Evolutionary conservation across 805 yeast genomes (phyloP), one percentile per base, ranked within the genome.

Genomic region (Ogataea methanolica): DNA sequence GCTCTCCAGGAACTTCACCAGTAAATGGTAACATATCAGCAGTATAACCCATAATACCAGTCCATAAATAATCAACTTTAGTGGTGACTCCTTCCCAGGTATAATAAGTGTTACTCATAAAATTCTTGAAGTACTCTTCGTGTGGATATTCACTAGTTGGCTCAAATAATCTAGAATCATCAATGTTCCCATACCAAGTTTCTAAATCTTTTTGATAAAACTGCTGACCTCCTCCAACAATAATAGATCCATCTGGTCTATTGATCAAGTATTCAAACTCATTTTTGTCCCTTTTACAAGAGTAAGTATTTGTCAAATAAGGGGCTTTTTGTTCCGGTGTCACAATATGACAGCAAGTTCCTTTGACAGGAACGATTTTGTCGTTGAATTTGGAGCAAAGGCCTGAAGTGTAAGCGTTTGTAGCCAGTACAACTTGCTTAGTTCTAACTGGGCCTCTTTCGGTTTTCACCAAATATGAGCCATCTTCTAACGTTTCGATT

Each of bases 21-120:
- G 74, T 74, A 43, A 67, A 65, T 3, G 80, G 79, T 23, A 66
- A 46, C 5, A 48, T 53, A 50, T 73, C 76, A 29, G 64, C 62
- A 5, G 77, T 60, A 52, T 65, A 73, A 4, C 79, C 80, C 59
- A 74, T 59, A n/a, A 74, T 72, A 22, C 80, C 80, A 29, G 72
- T 55, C 80, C 80, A 75, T 9, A 59, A 49, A 29, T 57, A 54
- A 16, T 62, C 58, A 2, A 59, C 57, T 16, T 58, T 51, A 7
- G 62, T 51, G 17, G 58, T 47, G 4, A 57, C 49, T 33, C 53
- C 51, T 50, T 63, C 59, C 73, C 73, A 68, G 12, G 69, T 62
- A 36, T 62, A 52, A 50, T 62, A 71, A 15, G 48, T 53, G 8
- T 57, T 49, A 31, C 51, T 51, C 72, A 70, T 68, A 45, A 61